These are phyloP conservation scores for Flaveria ramosissima DNA, from an alignment of 129 eudicot species.

Conservation along the genomic window DNA sequence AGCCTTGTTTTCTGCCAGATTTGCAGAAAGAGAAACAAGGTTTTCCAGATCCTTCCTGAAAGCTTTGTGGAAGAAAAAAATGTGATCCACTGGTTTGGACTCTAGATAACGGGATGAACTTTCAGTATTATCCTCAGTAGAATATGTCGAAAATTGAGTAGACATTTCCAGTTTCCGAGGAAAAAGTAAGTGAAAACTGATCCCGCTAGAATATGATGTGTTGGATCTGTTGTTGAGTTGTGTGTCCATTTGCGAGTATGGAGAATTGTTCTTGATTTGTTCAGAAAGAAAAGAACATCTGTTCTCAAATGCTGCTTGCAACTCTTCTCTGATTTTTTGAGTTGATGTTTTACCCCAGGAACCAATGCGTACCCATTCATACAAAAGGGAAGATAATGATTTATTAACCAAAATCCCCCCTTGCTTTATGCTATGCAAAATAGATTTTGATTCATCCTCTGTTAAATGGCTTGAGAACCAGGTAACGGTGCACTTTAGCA, in stretches of 20 bases:
- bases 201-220: constrained; percentile 51
- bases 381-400: constrained; percentile 56
- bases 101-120: constrained; percentile 44
- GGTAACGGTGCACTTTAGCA: constrained; percentile 69
- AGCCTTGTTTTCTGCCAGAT: constrained; percentile 48
- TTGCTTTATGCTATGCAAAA: constrained; percentile 49
- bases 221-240: constrained; percentile 23
- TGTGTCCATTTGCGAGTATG: constrained; percentile 19
- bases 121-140: constrained; percentile 25
- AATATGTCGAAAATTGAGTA: constrained; percentile 41
- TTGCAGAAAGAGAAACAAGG: constrained; percentile 57
- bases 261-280: constrained; percentile 38
- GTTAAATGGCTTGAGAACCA: constrained; percentile 85
- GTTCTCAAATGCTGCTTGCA: constrained; percentile 57
- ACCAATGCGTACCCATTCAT: constrained; percentile 78
- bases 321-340: constrained; percentile 54
- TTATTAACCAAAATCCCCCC: constrained; percentile 46
- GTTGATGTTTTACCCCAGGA: constrained; percentile 70
- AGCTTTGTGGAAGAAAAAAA: constrained; percentile 83
- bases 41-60: constrained; percentile 68
- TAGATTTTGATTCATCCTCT: constrained; percentile 58
- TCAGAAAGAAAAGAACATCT: constrained; percentile 52
- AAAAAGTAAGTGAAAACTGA: constrained; percentile 54
- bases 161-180: constrained; percentile 44
- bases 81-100: constrained; percentile 74